Evolutionary conservation across 1,284 basidiomycete genomes (phyloP).

Genomic region (Megacollybia platyphylla): DNA sequence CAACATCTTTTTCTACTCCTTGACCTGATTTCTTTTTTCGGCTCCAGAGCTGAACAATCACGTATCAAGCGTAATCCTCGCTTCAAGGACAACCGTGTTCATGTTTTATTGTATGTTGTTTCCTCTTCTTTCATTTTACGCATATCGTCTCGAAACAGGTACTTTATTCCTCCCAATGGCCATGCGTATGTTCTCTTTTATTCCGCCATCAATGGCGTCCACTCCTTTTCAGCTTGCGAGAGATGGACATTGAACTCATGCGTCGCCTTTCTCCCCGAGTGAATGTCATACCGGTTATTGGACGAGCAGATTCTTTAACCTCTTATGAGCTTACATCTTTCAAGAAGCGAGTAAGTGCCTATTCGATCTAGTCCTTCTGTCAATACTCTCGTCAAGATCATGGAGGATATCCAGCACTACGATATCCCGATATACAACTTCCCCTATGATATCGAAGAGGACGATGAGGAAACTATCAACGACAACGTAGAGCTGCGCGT

Average conservation of each 20-base stretch:
- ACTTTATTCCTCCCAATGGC: conserved; percentile 83
- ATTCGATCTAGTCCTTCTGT: conserved; percentile 1
- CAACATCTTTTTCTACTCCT: background rate
- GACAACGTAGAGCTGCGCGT: conserved; percentile 90
- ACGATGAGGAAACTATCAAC: conserved; percentile 94
- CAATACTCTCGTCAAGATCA: conserved; percentile 46
- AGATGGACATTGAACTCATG: conserved; percentile 98
- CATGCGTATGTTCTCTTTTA: conserved; percentile 30
- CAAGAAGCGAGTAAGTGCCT: conserved; percentile 73
- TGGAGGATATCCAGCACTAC: conserved; percentile 98
- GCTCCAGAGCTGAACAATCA: conserved; percentile 70
- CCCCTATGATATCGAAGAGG: conserved; percentile 96
- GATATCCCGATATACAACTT: conserved; percentile 98
- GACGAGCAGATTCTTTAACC: conserved; percentile 90
- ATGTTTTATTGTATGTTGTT: conserved; percentile 63
- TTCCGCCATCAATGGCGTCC: conserved; percentile 1
- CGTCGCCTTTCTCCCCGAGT: conserved; percentile 85
- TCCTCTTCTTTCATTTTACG: too few species aligned
- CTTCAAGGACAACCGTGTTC: conserved; percentile 92
- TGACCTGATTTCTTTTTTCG: background rate
- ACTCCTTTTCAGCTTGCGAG: conserved; percentile 53
- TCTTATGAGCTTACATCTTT: conserved; percentile 79
- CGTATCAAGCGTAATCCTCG: conserved; percentile 98
- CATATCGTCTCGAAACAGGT: too few species aligned
- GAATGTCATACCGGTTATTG: conserved; percentile 97